Base-by-base conservation (phyloP, 805 yeast species). In the Teunomyces atbi region DNA sequence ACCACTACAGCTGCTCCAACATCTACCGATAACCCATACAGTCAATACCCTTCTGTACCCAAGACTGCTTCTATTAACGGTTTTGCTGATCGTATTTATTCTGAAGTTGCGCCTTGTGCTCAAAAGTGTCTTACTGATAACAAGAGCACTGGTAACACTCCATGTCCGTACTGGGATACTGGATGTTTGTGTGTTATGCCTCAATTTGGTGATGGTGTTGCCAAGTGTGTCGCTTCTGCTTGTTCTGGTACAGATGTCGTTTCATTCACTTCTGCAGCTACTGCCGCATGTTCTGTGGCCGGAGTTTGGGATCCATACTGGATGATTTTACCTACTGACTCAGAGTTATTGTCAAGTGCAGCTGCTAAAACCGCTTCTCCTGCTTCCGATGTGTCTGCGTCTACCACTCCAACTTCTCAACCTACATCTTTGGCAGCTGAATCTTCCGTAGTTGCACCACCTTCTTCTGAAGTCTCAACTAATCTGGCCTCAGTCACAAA, bases 81-180 rank as follows among this genome's bases (percentile, higher is more conserved):
- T 45, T 68, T 69, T 47, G 74, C 74, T 44, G 74, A 69, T 56
- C 52, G 52, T 41, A 65, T 69, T 42, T 66, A 65, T 50, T 58
- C 43, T 48, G 48, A 46, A 10, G 55, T 66, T 47, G 73, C 74
- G 10, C 48, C 53, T 12, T 69, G 74, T 57, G 74, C 74, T 28
- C 58, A 66, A 46, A 38, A 48, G 4, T 69, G 74, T 62, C 29
- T 37, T 13, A 37, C 27, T 8, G 64, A 68, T 26, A 51, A 44
- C 38, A 49, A 52, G 35, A 52, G 59, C 45, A 66, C 73, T 45
- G 60, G 63, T 11, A 45, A 52, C 27, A 65, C 71, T n/a, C 73
- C 73, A 38, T 69, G 74, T 52, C 74, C 74, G 39, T 67, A 68
- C 64, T 69, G 73, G 73, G 74, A 69, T 51, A 62, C 73, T 40